These are phyloP conservation scores for Metarhizium album DNA, from an alignment of 2,329 filamentous ascomycete genomes.

Conservation along the genomic window DNA sequence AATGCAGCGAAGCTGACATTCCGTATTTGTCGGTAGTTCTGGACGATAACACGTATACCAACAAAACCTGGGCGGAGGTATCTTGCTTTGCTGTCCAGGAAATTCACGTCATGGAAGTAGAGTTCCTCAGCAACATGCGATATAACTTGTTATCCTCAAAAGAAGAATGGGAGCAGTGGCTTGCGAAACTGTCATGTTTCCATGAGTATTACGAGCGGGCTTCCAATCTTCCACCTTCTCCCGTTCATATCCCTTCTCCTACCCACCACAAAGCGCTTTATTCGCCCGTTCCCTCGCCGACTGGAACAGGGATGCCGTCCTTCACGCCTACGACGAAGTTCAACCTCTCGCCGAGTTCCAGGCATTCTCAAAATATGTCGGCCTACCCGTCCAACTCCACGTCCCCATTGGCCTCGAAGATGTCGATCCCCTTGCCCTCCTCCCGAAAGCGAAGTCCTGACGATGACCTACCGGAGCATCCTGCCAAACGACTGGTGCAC, in stretches of 20 bases:
- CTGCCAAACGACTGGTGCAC: conserved; percentile 37
- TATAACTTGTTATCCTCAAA: conserved; percentile 85
- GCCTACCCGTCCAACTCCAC: conserved; percentile 27
- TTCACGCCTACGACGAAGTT: conserved; percentile 23
- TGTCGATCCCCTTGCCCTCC: conserved; percentile 27
- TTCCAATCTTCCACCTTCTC: conserved; percentile 31
- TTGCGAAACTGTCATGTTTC: conserved; percentile 71
- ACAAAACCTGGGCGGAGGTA: conserved; percentile 98
- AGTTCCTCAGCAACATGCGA: conserved; percentile 96
- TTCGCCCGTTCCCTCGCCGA: conserved; percentile 42
- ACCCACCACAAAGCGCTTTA: conserved; percentile 25
- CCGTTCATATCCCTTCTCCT: conserved; percentile 31
- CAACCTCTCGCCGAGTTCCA: conserved; percentile 30
- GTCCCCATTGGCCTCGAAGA: conserved; percentile 39
- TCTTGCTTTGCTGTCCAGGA: conserved; percentile 88
- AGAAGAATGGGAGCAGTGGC: conserved; percentile 79
- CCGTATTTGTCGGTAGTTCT: conserved; percentile 45
- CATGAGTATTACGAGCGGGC: conserved; percentile 72
- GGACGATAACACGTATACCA: conserved; percentile 98
- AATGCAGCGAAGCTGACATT: conserved; percentile 12
- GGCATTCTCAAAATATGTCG: conserved; percentile 27
- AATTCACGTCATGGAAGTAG: conserved; percentile 99
- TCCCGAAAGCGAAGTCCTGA: conserved; percentile 42
- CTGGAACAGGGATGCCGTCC: conserved; percentile 22
- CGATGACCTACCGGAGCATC: conserved; percentile 39